Evolutionary conservation across 2,329 filamentous ascomycete species (phyloP).

Genomic region (Pyricularia pennisetigena): DNA sequence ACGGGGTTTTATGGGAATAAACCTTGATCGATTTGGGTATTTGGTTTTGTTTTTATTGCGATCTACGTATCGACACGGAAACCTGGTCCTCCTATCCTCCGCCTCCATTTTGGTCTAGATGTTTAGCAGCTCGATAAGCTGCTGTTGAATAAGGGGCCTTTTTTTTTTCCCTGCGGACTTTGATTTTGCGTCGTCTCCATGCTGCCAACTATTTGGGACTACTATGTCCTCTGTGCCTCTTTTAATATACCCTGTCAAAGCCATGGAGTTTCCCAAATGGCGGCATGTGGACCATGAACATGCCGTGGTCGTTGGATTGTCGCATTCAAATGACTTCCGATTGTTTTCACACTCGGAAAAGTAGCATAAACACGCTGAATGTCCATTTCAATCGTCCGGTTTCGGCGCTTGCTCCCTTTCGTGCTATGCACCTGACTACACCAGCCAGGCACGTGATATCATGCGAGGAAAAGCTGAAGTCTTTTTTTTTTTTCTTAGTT

Average conservation of each 20-base stretch:
- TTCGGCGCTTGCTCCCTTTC: neutral
- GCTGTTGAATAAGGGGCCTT: neutral
- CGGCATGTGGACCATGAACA: neutral
- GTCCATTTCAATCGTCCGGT: neutral
- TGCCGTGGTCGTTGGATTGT: neutral
- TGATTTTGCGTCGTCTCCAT: neutral
- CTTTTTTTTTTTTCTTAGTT: neutral
- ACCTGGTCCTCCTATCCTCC: neutral
- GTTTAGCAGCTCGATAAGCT: neutral
- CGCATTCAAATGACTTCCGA: neutral
- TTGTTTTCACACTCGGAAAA: neutral
- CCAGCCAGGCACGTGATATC: neutral
- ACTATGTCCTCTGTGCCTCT: neutral
- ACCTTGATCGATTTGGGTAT: neutral
- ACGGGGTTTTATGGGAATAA: neutral
- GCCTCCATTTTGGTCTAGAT: neutral
- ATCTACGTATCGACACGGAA: neutral
- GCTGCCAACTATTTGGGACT: neutral
- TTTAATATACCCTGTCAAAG: neutral
- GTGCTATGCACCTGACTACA: neutral
- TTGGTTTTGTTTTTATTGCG: neutral
- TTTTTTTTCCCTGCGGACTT: neutral
- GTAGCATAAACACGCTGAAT: neutral
- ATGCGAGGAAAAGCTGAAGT: neutral
- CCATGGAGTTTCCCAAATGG: neutral